Conservation (phyloP, 352 stramenopile species). For the Ophiocytium majus region DNA sequence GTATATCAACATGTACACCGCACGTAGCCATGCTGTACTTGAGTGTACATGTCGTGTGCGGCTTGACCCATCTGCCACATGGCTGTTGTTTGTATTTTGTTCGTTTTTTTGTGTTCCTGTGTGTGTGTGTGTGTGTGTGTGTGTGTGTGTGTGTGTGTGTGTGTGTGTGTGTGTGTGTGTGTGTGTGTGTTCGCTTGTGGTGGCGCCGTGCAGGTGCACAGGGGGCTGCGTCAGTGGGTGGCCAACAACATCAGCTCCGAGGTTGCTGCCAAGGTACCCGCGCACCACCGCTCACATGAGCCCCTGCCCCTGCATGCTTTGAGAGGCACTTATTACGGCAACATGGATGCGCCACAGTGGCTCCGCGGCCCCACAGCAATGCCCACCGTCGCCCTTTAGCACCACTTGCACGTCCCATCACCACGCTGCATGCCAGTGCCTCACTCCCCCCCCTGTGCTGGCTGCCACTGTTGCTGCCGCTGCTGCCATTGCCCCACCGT, state of each 20-base stretch:
- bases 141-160: background rate
- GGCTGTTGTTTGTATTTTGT: background rate
- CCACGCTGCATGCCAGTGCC: background rate
- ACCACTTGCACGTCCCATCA: background rate
- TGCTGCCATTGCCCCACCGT: background rate
- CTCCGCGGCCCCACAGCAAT: background rate
- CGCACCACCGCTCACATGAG: no score
- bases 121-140: background rate
- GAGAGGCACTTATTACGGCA: no score
- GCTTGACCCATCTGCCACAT: no score
- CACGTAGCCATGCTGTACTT: no score
- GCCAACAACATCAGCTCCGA: slow-evolving; percentile 49
- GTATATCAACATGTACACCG: no score
- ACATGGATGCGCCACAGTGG: background rate
- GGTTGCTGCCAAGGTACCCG: slow-evolving; percentile 50
- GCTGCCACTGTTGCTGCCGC: background rate
- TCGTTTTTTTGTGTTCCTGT: background rate
- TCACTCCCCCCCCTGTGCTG: background rate
- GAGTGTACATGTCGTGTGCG: no score
- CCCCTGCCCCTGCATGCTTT: no score
- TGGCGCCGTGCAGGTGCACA: slow-evolving; percentile 32
- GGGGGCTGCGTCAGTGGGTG: slow-evolving; percentile 47
- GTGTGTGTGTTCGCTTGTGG: background rate
- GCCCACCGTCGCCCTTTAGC: background rate
- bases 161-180: background rate